These are phyloP conservation scores for Ramaria sp. DNA, from an alignment of 768 basidiomycete species.

Conservation along the genomic window DNA sequence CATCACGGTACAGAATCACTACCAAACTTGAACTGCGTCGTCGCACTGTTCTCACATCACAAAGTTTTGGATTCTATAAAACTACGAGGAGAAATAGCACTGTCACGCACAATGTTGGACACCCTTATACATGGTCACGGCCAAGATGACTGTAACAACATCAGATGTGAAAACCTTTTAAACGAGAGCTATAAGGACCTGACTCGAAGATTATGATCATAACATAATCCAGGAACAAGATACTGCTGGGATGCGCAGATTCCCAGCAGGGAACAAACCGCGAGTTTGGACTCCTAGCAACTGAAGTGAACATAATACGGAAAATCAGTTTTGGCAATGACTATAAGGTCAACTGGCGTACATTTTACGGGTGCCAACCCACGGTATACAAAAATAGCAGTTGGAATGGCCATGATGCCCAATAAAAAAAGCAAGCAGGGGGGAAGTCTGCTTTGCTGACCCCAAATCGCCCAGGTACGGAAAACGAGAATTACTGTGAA, in stretches of 20 bases:
- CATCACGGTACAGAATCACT: slow-evolving; percentile 1
- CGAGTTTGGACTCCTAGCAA: neutral
- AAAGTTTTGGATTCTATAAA: neutral
- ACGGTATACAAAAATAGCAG: neutral
- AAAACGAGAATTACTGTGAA: neutral
- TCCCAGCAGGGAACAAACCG: neutral
- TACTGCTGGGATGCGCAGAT: neutral
- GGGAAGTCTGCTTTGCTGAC: neutral
- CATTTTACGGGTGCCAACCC: neutral
- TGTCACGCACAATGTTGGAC: neutral
- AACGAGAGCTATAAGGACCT: neutral
- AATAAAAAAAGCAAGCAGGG: neutral
- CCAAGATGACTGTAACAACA: neutral
- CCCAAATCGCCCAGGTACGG: slow-evolving; percentile 7
- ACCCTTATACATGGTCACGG: slow-evolving; percentile 1
- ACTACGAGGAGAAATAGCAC: neutral
- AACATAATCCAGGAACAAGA: slow-evolving; percentile 1
- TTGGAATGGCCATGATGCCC: neutral
- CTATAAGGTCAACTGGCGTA: neutral
- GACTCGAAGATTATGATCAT: neutral
- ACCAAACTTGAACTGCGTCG: neutral
- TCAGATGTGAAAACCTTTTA: neutral
- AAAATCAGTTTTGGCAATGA: neutral
- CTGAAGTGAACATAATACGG: neutral
- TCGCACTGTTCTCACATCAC: neutral